Evolutionary conservation across 139 green algal genomes (phyloP), one percentile per base, ranked within the genome.

Genomic region (Chlamydomonas schloesseri): DNA sequence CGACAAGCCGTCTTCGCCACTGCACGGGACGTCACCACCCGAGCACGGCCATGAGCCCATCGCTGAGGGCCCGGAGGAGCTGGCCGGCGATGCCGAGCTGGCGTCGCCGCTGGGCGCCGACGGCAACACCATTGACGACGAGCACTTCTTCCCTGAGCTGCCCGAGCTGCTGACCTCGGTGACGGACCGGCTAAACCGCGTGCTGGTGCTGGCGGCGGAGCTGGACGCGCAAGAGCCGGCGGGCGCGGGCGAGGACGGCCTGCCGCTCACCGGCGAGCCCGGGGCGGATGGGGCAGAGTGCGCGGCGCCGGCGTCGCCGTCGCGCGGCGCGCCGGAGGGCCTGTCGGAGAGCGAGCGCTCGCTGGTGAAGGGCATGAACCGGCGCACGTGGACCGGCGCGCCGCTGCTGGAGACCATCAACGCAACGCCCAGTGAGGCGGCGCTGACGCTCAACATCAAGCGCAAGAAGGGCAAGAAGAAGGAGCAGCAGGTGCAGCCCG

Each of bases 381-480:
- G 92, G 24, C 89, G 92, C 74, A 92, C 90, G 0, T 95, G 90
- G 93, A 93, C 89, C 0, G 94, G 94, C 8, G 88, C 94, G 13
- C 92, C 94, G 58, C 93, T 94, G 90, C 68, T 97, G 47, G 92
- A 94, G 58, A 71, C 57, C 18, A 89, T 95, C 15, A 62, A 81
- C n/a, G 74, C 70, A 71, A 91, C 86, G 71, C 60, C 58, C 3
- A 3, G 64, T 33, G 71, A 87, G 26, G 70, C 71, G 65, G 64
- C 57, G 50, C 47, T 76, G 8, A 62, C 87, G 17, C 78, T 86
- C 28, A 89, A 53, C 78, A 91, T 94, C 74, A 95, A 94, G 92
- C 87, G 90, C 26, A 94, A 93, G 86, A 93, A 95, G 89, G 92
- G 93, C 82, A 96, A 95, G 76, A 95, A 96, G 90, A 93, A 93